Percentiles rank a stretch among this genome's conserved stretches.
These are phyloP conservation scores for Pleurotus ostreatus DNA, from an alignment of 768 basidiomycete genomes.

Conservation along the genomic window DNA sequence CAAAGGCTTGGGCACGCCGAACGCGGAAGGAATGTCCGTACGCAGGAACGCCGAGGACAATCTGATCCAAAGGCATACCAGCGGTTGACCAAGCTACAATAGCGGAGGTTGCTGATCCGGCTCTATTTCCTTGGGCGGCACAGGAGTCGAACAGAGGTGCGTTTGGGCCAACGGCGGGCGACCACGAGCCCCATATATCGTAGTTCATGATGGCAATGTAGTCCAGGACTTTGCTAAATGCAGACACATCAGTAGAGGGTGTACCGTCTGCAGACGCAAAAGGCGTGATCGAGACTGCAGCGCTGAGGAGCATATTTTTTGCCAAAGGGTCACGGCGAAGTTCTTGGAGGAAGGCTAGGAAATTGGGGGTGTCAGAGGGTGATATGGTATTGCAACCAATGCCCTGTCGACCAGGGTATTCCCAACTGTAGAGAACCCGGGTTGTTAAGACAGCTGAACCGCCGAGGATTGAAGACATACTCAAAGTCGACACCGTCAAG, in stretches of 20 bases:
- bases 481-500: conserved; percentile 38
- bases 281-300: conserved; percentile 38
- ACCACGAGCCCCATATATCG: conserved; percentile 54
- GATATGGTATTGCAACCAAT: conserved; percentile 67
- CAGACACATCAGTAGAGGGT: conserved; percentile 67
- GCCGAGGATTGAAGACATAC: conserved; percentile 1
- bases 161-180: conserved; percentile 67
- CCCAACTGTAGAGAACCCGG: conserved; percentile 53
- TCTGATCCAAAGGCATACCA: conserved; percentile 61
- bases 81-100: conserved; percentile 70
- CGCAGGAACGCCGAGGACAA: conserved; percentile 76
- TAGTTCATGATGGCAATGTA: conserved; percentile 64
- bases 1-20: conserved; percentile 29
- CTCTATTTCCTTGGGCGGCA: conserved; percentile 44
- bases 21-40: conserved; percentile 77
- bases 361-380: conserved; percentile 66
- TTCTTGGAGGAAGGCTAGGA: conserved; percentile 68
- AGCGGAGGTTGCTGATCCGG: conserved; percentile 71
- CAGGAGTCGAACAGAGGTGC: conserved; percentile 78
- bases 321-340: conserved; percentile 53
- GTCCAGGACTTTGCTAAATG: conserved; percentile 62
- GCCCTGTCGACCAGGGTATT: conserved; percentile 70
- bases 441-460: background rate
- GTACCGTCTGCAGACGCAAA: conserved; percentile 46
- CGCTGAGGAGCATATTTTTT: conserved; percentile 51